Conservation (phyloP, 192 early-diverging fungal species). For the Allomyces macrogynus region DNA sequence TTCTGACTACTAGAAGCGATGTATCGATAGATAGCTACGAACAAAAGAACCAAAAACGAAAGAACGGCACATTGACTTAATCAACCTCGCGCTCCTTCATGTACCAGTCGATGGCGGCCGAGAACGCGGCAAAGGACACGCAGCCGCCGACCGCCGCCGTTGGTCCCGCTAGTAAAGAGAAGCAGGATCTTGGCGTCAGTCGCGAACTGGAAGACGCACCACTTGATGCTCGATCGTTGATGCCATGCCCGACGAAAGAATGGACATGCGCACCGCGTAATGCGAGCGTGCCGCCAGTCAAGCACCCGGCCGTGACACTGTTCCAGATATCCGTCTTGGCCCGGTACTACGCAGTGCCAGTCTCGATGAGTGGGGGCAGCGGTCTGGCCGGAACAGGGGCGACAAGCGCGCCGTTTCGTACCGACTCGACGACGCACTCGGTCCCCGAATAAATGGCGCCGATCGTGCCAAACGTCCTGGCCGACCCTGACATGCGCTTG, state of each 20-base stretch:
- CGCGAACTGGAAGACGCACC: no score
- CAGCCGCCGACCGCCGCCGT: conserved; percentile 59
- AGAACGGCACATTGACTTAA: not conserved
- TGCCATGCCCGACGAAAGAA: no score
- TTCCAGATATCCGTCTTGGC: conserved; percentile 92
- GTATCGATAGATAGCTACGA: not conserved
- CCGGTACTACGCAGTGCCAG: conserved; percentile 38
- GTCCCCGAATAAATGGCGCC: conserved; percentile 78
- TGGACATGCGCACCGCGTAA: conserved; percentile 63
- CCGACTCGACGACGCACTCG: conserved; percentile 85
- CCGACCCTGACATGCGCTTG: conserved; percentile 49
- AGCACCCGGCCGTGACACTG: conserved; percentile 64
- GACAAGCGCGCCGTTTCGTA: conserved; percentile 10
- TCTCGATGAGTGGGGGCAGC: not conserved
- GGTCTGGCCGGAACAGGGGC: no score
- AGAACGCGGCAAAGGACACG: conserved; percentile 85
- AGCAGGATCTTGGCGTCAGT: not conserved
- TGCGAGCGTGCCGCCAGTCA: conserved; percentile 1
- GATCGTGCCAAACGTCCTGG: conserved; percentile 84
- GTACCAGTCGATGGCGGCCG: conserved; percentile 75
- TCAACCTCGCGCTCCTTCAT: conserved; percentile 18
- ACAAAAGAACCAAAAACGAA: not conserved
- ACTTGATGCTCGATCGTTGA: no score
- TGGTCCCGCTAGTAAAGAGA: conserved; percentile 33
- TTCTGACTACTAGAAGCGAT: no score